phyloP scores from a whole-genome alignment of 495 filamentous ascomycete genomes.

The Bryoglossum gracile region DNA sequence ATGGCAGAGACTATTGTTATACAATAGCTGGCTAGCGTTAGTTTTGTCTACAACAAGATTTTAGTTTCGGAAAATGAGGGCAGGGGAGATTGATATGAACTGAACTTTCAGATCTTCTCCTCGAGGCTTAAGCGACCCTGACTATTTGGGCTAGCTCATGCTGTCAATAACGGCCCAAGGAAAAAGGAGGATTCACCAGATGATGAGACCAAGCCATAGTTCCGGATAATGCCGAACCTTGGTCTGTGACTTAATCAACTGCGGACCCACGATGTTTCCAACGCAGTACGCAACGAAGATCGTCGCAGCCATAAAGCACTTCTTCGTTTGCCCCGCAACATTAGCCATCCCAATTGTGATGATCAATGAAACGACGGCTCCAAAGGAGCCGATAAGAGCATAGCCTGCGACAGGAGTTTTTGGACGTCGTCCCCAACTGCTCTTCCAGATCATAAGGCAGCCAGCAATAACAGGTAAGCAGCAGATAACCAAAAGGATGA shows the following conservation, averaged over 20 bases:
- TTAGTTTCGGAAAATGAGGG: too few species aligned
- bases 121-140: too few species aligned
- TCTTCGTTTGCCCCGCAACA: conserved; percentile 72
- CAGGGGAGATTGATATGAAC: too few species aligned
- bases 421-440: conserved; percentile 54
- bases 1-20: conserved; percentile 53
- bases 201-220: conserved; percentile 62
- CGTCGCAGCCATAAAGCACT: conserved; percentile 62
- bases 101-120: too few species aligned
- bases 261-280: conserved; percentile 38
- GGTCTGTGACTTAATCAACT: conserved; percentile 51
- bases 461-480: conserved; percentile 69
- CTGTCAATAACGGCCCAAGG: too few species aligned
- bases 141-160: too few species aligned
- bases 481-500: conserved; percentile 54
- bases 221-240: conserved; percentile 59
- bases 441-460: conserved; percentile 68
- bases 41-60: too few species aligned
- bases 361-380: conserved; percentile 55
- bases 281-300: conserved; percentile 71
- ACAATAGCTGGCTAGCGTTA: conserved; percentile 55
- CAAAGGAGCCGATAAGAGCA: conserved; percentile 64
- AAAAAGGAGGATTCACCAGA: too few species aligned
- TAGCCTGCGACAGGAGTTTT: conserved; percentile 60
- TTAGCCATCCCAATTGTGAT: conserved; percentile 65